A percentile compares a stretch with the other conserved stretches of the same genome.
These are phyloP conservation scores for Gymnopus androsaceus DNA, from an alignment of 1,284 basidiomycete genomes.

Conservation along the genomic window DNA sequence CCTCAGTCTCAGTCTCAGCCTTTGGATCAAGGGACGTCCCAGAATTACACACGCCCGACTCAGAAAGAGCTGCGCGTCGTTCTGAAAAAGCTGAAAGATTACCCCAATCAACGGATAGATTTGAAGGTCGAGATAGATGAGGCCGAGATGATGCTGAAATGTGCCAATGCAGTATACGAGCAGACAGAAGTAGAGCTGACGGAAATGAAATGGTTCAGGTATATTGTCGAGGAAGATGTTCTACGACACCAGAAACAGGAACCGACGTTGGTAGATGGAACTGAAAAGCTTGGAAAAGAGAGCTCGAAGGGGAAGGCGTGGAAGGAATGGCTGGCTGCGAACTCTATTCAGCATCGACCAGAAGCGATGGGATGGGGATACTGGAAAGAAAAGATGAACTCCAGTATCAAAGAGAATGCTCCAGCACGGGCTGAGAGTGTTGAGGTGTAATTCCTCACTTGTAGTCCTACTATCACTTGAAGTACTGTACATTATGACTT, in stretches of 20 bases:
- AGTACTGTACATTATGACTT: no score
- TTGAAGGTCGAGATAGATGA: not conserved
- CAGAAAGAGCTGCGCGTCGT: slow-evolving; percentile 9
- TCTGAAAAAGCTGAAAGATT: not conserved
- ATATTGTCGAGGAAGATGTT: slow-evolving; percentile 13
- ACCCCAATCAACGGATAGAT: not conserved
- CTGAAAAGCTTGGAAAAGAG: slow-evolving; percentile 5
- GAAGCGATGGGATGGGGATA: not conserved
- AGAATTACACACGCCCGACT: not conserved
- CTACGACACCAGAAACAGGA: slow-evolving; percentile 9
- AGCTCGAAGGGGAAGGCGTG: slow-evolving; percentile 3
- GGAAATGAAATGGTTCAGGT: slow-evolving; percentile 10
- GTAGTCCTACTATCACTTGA: no score
- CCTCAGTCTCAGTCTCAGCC: not conserved
- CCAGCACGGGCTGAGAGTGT: not conserved
- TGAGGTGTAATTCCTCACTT: no score
- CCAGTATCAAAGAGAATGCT: not conserved
- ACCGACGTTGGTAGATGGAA: slow-evolving; percentile 9
- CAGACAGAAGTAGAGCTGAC: slow-evolving; percentile 1
- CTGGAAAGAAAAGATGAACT: not conserved
- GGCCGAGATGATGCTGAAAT: not conserved
- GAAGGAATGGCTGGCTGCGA: slow-evolving; percentile 2
- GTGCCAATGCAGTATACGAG: not conserved
- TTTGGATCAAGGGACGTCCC: no score
- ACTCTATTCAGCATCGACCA: not conserved